Percentiles rank a stretch among this genome's conserved stretches.
phyloP scores from a whole-genome alignment of 306 rosid genomes.

The Lathyrus oleraceus region DNA sequence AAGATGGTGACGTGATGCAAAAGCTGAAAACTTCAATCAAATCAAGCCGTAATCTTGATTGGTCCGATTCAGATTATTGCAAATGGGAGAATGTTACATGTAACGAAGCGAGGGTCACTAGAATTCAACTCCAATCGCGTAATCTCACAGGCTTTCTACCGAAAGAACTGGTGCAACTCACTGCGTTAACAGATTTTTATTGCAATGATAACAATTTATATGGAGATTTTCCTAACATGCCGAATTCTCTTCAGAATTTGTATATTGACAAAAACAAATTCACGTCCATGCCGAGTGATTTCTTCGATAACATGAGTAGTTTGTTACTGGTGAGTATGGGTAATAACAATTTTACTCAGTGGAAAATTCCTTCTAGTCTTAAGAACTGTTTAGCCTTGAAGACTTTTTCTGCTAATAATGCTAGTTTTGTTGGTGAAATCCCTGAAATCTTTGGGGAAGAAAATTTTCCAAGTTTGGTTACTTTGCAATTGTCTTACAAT shows the following conservation, averaged over 20 bases:
- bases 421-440: conserved; percentile 47
- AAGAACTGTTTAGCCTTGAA: conserved; percentile 34
- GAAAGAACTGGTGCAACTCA: conserved; percentile 44
- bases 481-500: conserved; percentile 51
- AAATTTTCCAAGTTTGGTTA: conserved; percentile 42
- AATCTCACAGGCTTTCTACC: conserved; percentile 52
- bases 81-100: conserved; percentile 44
- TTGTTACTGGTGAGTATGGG: conserved; percentile 45
- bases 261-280: conserved; percentile 53
- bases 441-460: conserved; percentile 50
- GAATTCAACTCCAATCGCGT: conserved; percentile 30
- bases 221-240: conserved; percentile 60
- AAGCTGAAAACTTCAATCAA: conserved; percentile 30
- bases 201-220: conserved; percentile 46
- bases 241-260: conserved; percentile 35
- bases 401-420: conserved; percentile 43
- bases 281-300: conserved; percentile 53
- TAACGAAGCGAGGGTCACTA: conserved; percentile 28
- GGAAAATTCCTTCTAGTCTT: conserved; percentile 61
- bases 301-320: conserved; percentile 46
- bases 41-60: conserved; percentile 22
- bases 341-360: conserved; percentile 43
- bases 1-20: conserved; percentile 54
- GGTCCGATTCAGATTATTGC: conserved; percentile 58
- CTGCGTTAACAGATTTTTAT: conserved; percentile 46